Base-by-base conservation (phyloP, 106 monocot genomes). In the Acorus gramineus region DNA sequence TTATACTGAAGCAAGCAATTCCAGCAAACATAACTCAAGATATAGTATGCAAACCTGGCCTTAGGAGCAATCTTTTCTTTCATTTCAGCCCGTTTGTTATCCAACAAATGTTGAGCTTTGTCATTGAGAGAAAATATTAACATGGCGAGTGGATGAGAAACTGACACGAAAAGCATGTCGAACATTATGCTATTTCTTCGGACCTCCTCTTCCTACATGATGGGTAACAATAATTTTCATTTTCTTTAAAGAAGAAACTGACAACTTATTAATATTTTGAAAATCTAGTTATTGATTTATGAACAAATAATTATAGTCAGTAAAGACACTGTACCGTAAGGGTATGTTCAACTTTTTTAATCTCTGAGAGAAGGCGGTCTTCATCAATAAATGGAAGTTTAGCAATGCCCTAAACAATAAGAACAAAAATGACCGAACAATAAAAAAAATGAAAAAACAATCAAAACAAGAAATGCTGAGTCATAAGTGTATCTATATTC, bases 331-430 rank as follows among this genome's bases (percentile, higher is more conserved):
- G 60, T 87, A 98, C 98, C 78, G 87, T 92, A 14, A 98, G 71
- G 65, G 98, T 98, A 79, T 98, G 85, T 57, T 89, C 91, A 46
- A 98, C 78, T 83, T 84, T 98, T 52, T 74, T 51, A 56, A 98
- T 87, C 74, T 88, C 88, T 73, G 74, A 51, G 45, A 98, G 79
- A 11, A 98, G 80, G 53, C 98, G 98, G 11, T 49, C 57, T 69
- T 98, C 98, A 56, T 92, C 98, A 61, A 98, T 98, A 69, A 98
- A 98, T 59, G 98, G 98, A 5, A 98, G 81, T 71, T 98, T 98
- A 46, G 85, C 88, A 61, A 91, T 64, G 65, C 88, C 98, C 91
- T 92, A 28, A 28, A 28, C 28, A 28, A 28, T 28, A 28, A 28
- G 44, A 50, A 56, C 8, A 69, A 52, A 60, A 69, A 52, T 11